Conservation (phyloP, 2,329 filamentous ascomycete species). For the Xylariomycetidae sp. region DNA sequence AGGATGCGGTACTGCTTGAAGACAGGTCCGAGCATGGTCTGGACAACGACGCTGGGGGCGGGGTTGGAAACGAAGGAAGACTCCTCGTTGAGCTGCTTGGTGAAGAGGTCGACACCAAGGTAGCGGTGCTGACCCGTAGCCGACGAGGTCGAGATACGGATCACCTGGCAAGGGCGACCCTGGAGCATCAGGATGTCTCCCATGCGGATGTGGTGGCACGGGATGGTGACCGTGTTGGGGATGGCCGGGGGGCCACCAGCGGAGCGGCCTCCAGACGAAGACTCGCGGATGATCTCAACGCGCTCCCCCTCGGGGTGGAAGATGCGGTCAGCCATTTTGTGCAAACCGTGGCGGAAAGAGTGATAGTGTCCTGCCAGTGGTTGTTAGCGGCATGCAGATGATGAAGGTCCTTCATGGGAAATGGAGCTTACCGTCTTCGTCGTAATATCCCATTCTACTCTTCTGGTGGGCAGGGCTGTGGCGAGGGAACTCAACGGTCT, state of each 20-base stretch:
- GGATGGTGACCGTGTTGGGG: constrained; percentile 91
- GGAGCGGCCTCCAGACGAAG: constrained; percentile 25
- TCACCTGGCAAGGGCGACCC: constrained; percentile 98
- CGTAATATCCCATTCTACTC: constrained; percentile 61
- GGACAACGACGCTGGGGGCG: constrained; percentile 89
- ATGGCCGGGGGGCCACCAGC: constrained; percentile 28
- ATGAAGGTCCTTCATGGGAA: background rate
- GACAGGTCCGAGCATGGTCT: constrained; percentile 98
- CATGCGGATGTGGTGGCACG: constrained; percentile 98
- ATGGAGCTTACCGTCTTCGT: constrained; percentile 50
- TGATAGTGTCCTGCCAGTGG: constrained; percentile 46
- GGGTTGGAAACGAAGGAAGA: constrained; percentile 97
- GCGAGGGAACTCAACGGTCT: constrained; percentile 55
- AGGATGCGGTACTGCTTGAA: constrained; percentile 99
- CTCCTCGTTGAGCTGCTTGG: constrained; percentile 99
- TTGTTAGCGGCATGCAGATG: constrained; percentile 7
- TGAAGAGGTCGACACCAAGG: constrained; percentile 99
- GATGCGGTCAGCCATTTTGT: constrained; percentile 53
- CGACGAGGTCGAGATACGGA: constrained; percentile 96
- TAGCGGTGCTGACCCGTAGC: constrained; percentile 99
- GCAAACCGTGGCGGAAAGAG: constrained; percentile 49
- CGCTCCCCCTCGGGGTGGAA: constrained; percentile 43
- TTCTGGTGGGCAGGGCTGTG: constrained; percentile 35
- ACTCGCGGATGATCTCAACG: constrained; percentile 41
- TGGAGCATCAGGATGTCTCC: constrained; percentile 98